Conservation (phyloP, 2,329 filamentous ascomycete genomes). For the Myriosclerotinia duriaeana region DNA sequence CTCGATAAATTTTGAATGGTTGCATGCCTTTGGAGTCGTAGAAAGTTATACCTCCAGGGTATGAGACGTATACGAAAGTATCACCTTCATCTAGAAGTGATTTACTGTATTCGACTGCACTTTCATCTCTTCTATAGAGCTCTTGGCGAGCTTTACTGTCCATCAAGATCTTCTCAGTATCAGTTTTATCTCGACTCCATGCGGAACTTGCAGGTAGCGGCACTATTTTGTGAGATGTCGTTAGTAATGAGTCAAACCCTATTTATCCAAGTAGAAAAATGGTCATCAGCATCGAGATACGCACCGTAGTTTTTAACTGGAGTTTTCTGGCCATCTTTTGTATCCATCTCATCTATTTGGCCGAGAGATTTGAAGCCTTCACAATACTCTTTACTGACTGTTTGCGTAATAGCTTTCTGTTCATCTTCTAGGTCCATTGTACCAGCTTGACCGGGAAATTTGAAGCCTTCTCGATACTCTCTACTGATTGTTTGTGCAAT, state of each 20-base stretch:
- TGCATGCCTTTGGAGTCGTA: conserved; percentile 34
- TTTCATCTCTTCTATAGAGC: conserved; percentile 26
- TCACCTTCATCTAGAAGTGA: conserved; percentile 42
- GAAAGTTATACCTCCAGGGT: conserved; percentile 38
- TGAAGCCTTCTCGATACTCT: neutral
- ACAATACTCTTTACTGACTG: neutral
- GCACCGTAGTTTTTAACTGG: neutral
- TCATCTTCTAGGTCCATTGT: neutral
- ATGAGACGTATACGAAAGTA: conserved; percentile 46
- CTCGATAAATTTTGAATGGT: conserved; percentile 44
- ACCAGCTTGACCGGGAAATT: neutral
- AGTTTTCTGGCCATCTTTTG: neutral
- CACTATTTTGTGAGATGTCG: neutral
- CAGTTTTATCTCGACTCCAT: neutral
- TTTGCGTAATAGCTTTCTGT: neutral
- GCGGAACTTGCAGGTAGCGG: too few relatives aligned
- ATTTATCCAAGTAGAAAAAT: neutral
- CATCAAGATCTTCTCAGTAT: neutral
- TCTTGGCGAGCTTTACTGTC: neutral
- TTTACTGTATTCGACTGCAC: conserved; percentile 30
- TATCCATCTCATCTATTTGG: neutral
- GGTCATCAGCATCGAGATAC: neutral
- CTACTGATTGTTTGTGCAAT: neutral
- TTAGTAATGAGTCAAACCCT: neutral
- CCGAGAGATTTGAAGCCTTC: neutral